Conservation (phyloP, 495 filamentous ascomycete species). For the Glutinoglossum americanum region DNA sequence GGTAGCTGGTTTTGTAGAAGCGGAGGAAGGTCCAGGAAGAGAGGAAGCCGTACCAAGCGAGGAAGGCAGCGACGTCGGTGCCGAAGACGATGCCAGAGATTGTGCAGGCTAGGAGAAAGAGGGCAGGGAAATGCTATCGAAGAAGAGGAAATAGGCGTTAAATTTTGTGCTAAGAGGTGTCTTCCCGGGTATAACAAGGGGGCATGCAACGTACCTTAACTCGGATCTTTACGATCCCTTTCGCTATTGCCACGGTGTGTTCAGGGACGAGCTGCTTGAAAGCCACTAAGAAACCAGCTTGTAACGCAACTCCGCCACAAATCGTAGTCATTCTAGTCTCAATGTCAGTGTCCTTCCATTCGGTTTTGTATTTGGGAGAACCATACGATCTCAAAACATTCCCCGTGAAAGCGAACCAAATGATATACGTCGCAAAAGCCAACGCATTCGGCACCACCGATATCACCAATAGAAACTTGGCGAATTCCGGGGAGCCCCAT, state of each 20-base stretch:
- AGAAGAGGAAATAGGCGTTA: constrained; percentile 8
- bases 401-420: constrained; percentile 47
- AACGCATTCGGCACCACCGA: constrained; percentile 60
- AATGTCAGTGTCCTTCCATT: background rate
- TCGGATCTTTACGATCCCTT: constrained; percentile 68
- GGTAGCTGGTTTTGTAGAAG: constrained; percentile 65
- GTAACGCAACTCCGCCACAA: constrained; percentile 69
- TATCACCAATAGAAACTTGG: constrained; percentile 65
- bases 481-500: constrained; percentile 85
- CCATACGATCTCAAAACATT: constrained; percentile 49
- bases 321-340: constrained; percentile 45
- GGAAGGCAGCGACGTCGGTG: constrained; percentile 61
- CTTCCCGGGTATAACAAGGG: background rate
- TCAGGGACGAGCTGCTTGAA: constrained; percentile 97
- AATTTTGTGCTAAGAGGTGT: background rate
- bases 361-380: background rate
- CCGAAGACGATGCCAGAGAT: constrained; percentile 61
- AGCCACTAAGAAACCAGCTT: constrained; percentile 86
- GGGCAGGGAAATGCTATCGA: constrained; percentile 58
- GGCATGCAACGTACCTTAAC: constrained; percentile 35
- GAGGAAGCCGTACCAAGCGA: constrained; percentile 65
- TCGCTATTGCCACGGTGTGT: constrained; percentile 89
- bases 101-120: constrained; percentile 63
- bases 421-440: constrained; percentile 47
- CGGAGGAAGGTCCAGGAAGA: constrained; percentile 89